Evolutionary conservation across 371 early-diverging fungal genomes (phyloP).

Genomic region (Smittium mucronatum): DNA sequence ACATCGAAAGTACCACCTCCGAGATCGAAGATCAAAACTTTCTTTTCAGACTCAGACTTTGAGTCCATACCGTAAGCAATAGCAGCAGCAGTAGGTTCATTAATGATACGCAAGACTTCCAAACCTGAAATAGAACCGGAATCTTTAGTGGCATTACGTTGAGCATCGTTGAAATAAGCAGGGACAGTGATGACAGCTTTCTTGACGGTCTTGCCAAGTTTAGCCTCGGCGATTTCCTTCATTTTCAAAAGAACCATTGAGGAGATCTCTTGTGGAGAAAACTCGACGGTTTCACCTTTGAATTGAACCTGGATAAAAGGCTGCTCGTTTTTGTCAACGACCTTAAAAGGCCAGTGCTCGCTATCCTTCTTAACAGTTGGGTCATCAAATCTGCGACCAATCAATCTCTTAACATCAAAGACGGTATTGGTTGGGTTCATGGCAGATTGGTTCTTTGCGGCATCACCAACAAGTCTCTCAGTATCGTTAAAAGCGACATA

Average conservation of each 20-base stretch:
- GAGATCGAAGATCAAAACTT: slow-evolving; percentile 91
- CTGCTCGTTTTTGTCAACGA: slow-evolving; percentile 61
- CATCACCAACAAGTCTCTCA: slow-evolving; percentile 88
- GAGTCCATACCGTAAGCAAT: slow-evolving; percentile 92
- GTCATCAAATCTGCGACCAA: slow-evolving; percentile 89
- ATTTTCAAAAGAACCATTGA: slow-evolving; percentile 93
- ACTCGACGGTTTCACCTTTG: slow-evolving; percentile 80
- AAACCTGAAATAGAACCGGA: slow-evolving; percentile 92
- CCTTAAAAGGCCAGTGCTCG: slow-evolving; percentile 88
- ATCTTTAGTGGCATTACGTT: slow-evolving; percentile 98
- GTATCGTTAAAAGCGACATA: slow-evolving; percentile 87
- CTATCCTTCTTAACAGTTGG: slow-evolving; percentile 76
- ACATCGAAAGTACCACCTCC: slow-evolving; percentile 99
- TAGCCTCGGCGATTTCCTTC: slow-evolving; percentile 95
- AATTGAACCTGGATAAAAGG: slow-evolving; percentile 73
- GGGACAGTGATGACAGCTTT: slow-evolving; percentile 96
- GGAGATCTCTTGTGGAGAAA: slow-evolving; percentile 95
- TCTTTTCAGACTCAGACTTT: slow-evolving; percentile 69
- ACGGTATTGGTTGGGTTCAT: slow-evolving; percentile 85
- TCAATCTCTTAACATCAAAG: slow-evolving; percentile 95
- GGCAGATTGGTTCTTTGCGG: slow-evolving; percentile 89
- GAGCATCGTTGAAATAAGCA: slow-evolving; percentile 96
- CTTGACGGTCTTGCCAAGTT: slow-evolving; percentile 78
- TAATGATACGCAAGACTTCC: slow-evolving; percentile 93
- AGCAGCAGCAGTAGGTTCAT: slow-evolving; percentile 98